Conservation (phyloP, 202 grass and related monocot species). For the Hordeum pubiflorum region DNA sequence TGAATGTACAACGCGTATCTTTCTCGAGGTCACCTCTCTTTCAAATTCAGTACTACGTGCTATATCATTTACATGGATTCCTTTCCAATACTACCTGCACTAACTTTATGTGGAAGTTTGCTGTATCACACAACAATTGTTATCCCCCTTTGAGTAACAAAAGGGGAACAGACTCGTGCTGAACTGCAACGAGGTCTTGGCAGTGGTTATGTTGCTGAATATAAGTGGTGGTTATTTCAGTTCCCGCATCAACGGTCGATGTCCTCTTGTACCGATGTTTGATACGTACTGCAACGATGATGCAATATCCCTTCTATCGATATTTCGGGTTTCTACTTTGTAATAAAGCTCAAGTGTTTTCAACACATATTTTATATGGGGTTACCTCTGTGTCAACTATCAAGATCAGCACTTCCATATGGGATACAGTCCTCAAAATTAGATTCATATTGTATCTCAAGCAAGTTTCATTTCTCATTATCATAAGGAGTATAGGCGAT, state of each 20-base stretch:
- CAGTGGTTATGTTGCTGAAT: neutral
- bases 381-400: neutral
- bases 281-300: neutral
- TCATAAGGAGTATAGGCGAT: neutral
- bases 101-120: neutral
- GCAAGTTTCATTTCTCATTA: neutral
- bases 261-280: neutral
- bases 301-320: neutral
- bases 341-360: neutral
- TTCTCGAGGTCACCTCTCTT: neutral
- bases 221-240: neutral
- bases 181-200: neutral
- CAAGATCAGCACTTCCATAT: neutral
- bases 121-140: neutral
- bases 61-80: no score
- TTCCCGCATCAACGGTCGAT: neutral
- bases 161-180: neutral
- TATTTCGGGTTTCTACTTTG: neutral
- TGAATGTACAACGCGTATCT: neutral
- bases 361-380: neutral
- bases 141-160: neutral
- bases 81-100: no score
- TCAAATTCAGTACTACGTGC: neutral
- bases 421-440: neutral
- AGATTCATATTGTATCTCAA: neutral